Evolutionary conservation across 2,329 filamentous ascomycete genomes (phyloP), one percentile per base, ranked within the genome.

Genomic region (Colletotrichum cereale): DNA sequence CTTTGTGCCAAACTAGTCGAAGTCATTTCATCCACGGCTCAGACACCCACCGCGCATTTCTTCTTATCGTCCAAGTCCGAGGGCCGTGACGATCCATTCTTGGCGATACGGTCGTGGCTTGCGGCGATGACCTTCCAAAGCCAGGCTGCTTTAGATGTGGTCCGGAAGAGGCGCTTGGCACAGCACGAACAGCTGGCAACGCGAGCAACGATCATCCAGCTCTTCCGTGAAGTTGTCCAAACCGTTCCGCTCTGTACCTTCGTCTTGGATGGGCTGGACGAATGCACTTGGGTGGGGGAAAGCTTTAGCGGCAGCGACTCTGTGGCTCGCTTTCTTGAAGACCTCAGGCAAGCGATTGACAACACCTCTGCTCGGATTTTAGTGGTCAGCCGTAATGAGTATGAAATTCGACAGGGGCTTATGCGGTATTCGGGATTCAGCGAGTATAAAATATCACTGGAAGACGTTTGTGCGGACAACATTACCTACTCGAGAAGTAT

Each of bases 251-350:
- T 31, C 0, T 79, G 74, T 2, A 67, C 60, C 0, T 75, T 82
- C 7, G 38, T 81, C 0, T 38, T 79, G 0, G 81, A 83, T 42
- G 80, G 81, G 0, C 71, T 82, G 14, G 81, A 83, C 18, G 81
- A 83, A 66, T 83, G 78, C 4, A 66, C 65, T 6, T 72, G n/a
- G 48, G 31, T 42, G 21, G 47, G 26, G 1, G 16, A 53, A 10
- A 18, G 2, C 10, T 26, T 7, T 0, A 36, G 24, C 0, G 24
- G 52, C 29, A 38, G 18, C 3, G 29, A 58, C 12, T 74, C 74
- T 0, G 62, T 77, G 1, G 14, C 61, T 0, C 36, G 40, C 0
- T 79, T 81, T 48, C 42, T 80, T 1, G 29, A 64, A 0, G 73
- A 62, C 0, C 12, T 79, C 1, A 71, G 24, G 2, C 1, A 58